phyloP scores from a whole-genome alignment of 2,329 filamentous ascomycete genomes.

The Aspergillus ibericus region DNA sequence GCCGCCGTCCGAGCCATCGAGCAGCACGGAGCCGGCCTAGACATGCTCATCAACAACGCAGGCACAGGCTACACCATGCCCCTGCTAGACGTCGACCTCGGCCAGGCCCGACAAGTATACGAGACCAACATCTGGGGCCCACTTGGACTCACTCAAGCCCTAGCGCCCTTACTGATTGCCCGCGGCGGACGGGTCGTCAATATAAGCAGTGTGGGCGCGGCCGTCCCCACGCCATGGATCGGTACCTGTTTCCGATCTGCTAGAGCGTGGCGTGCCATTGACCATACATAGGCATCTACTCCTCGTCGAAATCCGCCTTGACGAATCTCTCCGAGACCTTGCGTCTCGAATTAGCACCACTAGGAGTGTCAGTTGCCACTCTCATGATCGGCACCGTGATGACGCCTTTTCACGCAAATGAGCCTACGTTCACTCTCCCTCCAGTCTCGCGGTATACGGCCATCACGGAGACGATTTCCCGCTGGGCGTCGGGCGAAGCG shows the following conservation, averaged over 20 bases:
- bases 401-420: slow-evolving; percentile 19
- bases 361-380: slow-evolving; percentile 32
- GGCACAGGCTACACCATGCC: slow-evolving; percentile 33
- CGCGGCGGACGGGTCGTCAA: slow-evolving; percentile 31
- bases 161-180: slow-evolving; percentile 25
- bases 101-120: slow-evolving; percentile 26
- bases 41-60: slow-evolving; percentile 45
- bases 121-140: slow-evolving; percentile 37
- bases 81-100: slow-evolving; percentile 25
- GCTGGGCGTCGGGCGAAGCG: slow-evolving; percentile 11
- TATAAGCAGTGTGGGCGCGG: slow-evolving; percentile 10
- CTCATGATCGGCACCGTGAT: slow-evolving; percentile 27
- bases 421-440: slow-evolving; percentile 5
- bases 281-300: slow-evolving; percentile 33
- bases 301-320: slow-evolving; percentile 33
- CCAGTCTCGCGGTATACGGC: slow-evolving; percentile 7
- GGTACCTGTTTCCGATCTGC: slow-evolving; percentile 19
- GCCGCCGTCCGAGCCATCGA: slow-evolving; percentile 18
- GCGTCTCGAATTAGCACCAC: slow-evolving; percentile 34
- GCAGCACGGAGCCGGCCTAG: slow-evolving; percentile 27
- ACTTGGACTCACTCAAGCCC: slow-evolving; percentile 29
- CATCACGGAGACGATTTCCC: slow-evolving; percentile 12
- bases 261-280: not conserved
- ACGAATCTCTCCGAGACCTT: slow-evolving; percentile 29
- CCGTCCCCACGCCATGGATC: slow-evolving; percentile 40